A percentile compares a stretch with the other conserved stretches of the same genome.
These are phyloP conservation scores for Roridomyces roridus DNA, from an alignment of 768 basidiomycete genomes.

Conservation along the genomic window DNA sequence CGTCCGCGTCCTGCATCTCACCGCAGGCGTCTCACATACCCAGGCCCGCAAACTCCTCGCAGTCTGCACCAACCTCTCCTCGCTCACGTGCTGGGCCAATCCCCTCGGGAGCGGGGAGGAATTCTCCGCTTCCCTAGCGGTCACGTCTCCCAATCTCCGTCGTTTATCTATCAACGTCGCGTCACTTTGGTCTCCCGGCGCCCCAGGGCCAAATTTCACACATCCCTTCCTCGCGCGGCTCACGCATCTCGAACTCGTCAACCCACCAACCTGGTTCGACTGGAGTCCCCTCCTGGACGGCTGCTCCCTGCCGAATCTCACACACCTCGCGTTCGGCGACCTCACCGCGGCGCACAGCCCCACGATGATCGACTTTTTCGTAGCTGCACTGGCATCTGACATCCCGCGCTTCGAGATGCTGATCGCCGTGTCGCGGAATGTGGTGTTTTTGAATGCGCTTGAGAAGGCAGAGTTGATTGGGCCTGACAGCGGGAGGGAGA, in stretches of 20 bases:
- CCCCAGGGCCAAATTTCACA: neutral
- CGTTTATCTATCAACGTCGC: constrained; percentile 14
- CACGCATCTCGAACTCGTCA: constrained; percentile 27
- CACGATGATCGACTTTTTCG: constrained; percentile 28
- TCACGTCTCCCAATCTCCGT: constrained; percentile 8
- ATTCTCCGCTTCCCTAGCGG: constrained; percentile 2
- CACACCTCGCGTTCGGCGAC: constrained; percentile 39
- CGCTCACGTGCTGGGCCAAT: constrained; percentile 37
- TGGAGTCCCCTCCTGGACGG: constrained; percentile 31
- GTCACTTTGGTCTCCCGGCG: constrained; percentile 7
- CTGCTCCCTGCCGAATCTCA: constrained; percentile 33
- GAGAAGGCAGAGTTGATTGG: constrained; percentile 20
- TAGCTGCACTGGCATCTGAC: constrained; percentile 21
- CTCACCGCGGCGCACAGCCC: constrained; percentile 23
- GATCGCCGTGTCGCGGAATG: constrained; percentile 31
- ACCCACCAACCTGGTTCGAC: constrained; percentile 31
- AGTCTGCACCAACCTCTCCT: constrained; percentile 31
- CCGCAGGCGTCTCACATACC: constrained; percentile 25
- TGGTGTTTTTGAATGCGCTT: constrained; percentile 24
- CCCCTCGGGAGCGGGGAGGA: constrained; percentile 10
- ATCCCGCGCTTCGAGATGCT: constrained; percentile 29
- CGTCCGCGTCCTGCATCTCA: constrained; percentile 34
- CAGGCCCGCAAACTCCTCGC: constrained; percentile 30
- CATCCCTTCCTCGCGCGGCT: constrained; percentile 20
- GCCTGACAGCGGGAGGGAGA: too few species aligned